phyloP scores from a whole-genome alignment of 768 basidiomycete genomes.

The Xerocomus brunneocitrinus region DNA sequence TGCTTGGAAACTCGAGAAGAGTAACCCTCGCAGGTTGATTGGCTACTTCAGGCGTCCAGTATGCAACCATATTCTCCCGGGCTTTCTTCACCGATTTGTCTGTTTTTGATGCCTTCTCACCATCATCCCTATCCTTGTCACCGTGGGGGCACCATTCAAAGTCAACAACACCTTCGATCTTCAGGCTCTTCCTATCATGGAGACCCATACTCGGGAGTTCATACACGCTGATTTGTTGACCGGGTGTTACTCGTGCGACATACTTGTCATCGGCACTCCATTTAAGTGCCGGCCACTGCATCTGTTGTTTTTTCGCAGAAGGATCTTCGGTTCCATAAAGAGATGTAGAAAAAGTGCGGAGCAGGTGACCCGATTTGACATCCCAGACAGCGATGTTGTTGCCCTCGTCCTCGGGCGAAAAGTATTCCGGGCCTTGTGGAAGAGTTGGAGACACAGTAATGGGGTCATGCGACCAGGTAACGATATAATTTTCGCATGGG shows the following conservation, averaged over 20 bases:
- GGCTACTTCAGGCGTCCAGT: slow-evolving; percentile 95
- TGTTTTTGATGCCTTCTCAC: slow-evolving; percentile 38
- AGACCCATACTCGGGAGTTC: slow-evolving; percentile 93
- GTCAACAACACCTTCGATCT: slow-evolving; percentile 95
- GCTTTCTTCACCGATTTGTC: slow-evolving; percentile 55
- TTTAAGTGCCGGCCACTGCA: slow-evolving; percentile 94
- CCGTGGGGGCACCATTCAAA: slow-evolving; percentile 98
- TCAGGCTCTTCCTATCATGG: slow-evolving; percentile 93
- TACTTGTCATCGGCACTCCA: slow-evolving; percentile 98
- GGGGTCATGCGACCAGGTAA: slow-evolving; percentile 96
- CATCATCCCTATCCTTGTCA: slow-evolving; percentile 81
- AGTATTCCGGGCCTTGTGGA: slow-evolving; percentile 76
- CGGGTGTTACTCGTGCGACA: slow-evolving; percentile 83
- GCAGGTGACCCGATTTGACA: slow-evolving; percentile 84
- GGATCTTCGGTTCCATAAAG: slow-evolving; percentile 53
- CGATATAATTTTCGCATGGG: slow-evolving; percentile 91
- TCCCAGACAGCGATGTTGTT: slow-evolving; percentile 99
- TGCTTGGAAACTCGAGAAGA: slow-evolving; percentile 83
- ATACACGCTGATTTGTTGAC: slow-evolving; percentile 93
- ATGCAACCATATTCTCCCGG: slow-evolving; percentile 90
- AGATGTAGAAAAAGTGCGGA: slow-evolving; percentile 84
- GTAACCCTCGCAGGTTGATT: slow-evolving; percentile 98
- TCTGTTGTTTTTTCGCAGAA: slow-evolving; percentile 61
- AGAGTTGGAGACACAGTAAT: slow-evolving; percentile 82
- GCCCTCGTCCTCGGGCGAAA: slow-evolving; percentile 93